A percentile compares a stretch with the other conserved stretches of the same genome.
Conservation (phyloP, 331 rosid genomes). For the Rhamnella rubrinervis region DNA sequence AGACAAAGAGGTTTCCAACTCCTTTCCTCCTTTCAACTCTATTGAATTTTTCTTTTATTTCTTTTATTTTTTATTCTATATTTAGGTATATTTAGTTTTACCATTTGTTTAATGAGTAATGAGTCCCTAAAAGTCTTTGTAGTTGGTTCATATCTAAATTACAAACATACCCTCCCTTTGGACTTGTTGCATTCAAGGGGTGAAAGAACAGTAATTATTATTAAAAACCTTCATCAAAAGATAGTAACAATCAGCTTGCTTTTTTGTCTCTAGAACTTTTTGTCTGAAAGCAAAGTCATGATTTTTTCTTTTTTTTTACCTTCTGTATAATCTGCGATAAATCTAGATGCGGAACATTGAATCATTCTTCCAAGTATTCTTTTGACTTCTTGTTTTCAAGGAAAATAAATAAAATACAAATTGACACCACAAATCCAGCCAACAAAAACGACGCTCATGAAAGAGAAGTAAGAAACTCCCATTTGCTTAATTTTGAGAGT, state of each 20-base stretch:
- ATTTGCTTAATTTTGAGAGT: neutral
- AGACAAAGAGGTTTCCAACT: slow-evolving; percentile 24
- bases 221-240: neutral
- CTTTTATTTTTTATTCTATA: slow-evolving; percentile 6
- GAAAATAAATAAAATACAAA: slow-evolving; percentile 10
- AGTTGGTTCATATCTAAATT: slow-evolving; percentile 37
- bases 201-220: neutral
- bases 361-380: neutral
- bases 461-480: neutral
- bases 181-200: slow-evolving; percentile 21
- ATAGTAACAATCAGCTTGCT: neutral
- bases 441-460: neutral
- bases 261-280: slow-evolving; percentile 5
- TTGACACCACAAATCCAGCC: slow-evolving; percentile 7
- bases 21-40: slow-evolving; percentile 27
- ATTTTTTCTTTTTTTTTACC: neutral
- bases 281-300: neutral
- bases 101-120: slow-evolving; percentile 16
- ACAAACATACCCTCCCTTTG: slow-evolving; percentile 50
- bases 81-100: neutral
- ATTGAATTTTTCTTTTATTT: slow-evolving; percentile 20
- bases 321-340: too few relatives aligned
- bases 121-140: slow-evolving; percentile 35
- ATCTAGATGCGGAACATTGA: neutral
- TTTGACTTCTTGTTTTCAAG: neutral